Base-by-base conservation (phyloP, 169 alveolate genomes). In the Plasmodium vinckei region DNA sequence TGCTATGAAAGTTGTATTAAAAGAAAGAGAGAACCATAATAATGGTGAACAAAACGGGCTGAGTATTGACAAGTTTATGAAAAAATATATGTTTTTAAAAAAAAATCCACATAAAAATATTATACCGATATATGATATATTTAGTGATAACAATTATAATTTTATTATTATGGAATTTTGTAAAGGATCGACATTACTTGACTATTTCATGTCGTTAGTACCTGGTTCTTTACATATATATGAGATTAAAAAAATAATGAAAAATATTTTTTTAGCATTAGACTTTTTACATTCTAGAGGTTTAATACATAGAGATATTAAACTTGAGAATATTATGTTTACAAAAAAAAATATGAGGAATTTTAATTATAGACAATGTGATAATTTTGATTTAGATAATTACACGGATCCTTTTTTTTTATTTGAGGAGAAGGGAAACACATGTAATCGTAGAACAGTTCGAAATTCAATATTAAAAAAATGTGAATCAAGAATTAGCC, bases 241-340 rank as follows among this genome's bases (percentile, higher is more conserved):
- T 19, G 70, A 87, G 27, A 53, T 92, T 33, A 89, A 70, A 87
- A 67, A 21, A n/a, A 92, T 94, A 33, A 87, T 94, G 87, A 75
- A 72, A 61, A 87, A 87, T 33, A 33, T 94, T 15, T 90, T 94
- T 9, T 54, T 84, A 21, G 95, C 92, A 23, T 44, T 94, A 64
- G 92, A 72, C 17, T 94, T 86, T 73, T 27, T 94, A 21, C 96
- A 94, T 89, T 73, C 90, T 27, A 89, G 61, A 65, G 79, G 89
- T 42, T 44, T 90, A 61, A 91, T 87, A 39, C 88, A 87, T 57
- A 88, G 88, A 33, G 87, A 88, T n/a, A 87, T 94, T 39, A 82
- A 69, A 65, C 63, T 92, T 67, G 94, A 94, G n/a, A 87, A 92
- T 23, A 88, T 94, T 54, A 87, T 75, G 70, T 87, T 87, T 70